A percentile compares a stretch with the other conserved stretches of the same genome.
Conservation (phyloP, 306 rosid genomes). For the Oxytropis ochrocephala region DNA sequence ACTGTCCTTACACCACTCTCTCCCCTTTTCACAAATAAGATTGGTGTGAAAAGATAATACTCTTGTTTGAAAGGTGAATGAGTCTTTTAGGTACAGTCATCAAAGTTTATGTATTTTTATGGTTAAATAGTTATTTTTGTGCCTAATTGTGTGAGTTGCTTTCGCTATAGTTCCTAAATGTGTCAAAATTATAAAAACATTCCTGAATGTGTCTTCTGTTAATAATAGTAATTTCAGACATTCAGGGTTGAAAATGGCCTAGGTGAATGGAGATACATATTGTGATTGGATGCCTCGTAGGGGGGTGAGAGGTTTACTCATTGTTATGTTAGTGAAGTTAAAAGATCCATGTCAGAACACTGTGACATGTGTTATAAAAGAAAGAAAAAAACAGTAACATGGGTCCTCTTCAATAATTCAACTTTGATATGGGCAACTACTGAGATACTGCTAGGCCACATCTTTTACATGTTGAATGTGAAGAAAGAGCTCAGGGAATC, state of each 20-base stretch:
- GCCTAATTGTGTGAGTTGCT: too few relatives aligned
- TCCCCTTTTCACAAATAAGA: neutral
- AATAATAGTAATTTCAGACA: too few relatives aligned
- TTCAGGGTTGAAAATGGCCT: too few relatives aligned
- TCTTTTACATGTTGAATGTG: constrained; percentile 20
- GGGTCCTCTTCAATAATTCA: constrained; percentile 20
- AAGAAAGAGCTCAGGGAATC: constrained; percentile 46
- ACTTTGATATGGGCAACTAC: neutral
- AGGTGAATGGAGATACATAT: neutral
- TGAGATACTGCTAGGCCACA: constrained; percentile 11
- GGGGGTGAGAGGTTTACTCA: constrained; percentile 2
- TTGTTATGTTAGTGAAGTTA: constrained; percentile 29
- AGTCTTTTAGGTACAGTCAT: neutral
- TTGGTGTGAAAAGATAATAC: neutral
- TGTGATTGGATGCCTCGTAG: constrained; percentile 2
- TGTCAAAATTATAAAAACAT: too few relatives aligned
- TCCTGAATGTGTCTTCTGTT: too few relatives aligned
- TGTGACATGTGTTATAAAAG: too few relatives aligned
- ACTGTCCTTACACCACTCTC: neutral
- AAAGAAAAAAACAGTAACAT: too few relatives aligned
- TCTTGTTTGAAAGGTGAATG: neutral
- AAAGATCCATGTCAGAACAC: constrained; percentile 31
- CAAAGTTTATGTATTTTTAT: neutral
- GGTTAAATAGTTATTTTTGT: neutral
- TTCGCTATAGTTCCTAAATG: too few relatives aligned